phyloP scores from a whole-genome alignment of 768 basidiomycete genomes.

The Tylopilus felleus region DNA sequence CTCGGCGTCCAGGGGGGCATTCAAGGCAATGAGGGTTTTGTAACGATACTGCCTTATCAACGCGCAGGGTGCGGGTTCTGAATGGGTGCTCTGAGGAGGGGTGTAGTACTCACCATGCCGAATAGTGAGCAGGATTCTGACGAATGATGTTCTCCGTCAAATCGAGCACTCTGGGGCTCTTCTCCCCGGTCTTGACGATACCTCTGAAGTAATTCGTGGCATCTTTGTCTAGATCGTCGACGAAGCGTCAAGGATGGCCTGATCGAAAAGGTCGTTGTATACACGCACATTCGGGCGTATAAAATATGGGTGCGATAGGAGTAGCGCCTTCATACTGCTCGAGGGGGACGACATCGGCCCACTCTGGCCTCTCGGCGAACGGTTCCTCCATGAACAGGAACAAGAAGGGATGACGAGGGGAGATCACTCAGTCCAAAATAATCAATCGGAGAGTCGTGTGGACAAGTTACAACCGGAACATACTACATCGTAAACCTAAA shows the following conservation, averaged over 20 bases:
- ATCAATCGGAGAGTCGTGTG: no score
- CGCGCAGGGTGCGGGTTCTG: not conserved
- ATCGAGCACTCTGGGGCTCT: conserved; percentile 75
- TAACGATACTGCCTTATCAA: conserved; percentile 87
- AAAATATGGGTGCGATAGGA: conserved; percentile 91
- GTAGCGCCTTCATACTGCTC: conserved; percentile 75
- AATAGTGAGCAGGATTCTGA: conserved; percentile 94
- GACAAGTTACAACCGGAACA: not conserved
- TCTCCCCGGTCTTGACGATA: conserved; percentile 72
- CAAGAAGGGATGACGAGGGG: not conserved
- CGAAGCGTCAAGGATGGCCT: conserved; percentile 3
- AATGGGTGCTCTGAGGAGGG: not conserved
- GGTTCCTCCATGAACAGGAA: conserved; percentile 27
- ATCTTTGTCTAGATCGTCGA: conserved; percentile 67
- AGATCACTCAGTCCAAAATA: not conserved
- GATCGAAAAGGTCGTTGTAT: conserved; percentile 2
- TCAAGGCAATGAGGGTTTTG: conserved; percentile 70
- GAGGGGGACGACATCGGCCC: conserved; percentile 77
- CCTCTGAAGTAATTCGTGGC: conserved; percentile 92
- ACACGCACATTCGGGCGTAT: conserved; percentile 78
- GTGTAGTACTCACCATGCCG: conserved; percentile 71
- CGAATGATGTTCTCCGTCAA: conserved; percentile 88
- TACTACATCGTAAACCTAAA: conserved; percentile 25
- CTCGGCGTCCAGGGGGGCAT: conserved; percentile 71
- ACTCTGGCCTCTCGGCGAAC: conserved; percentile 66